These are phyloP conservation scores for Rubia balearica DNA, from an alignment of 305 asterid species.

Conservation along the genomic window DNA sequence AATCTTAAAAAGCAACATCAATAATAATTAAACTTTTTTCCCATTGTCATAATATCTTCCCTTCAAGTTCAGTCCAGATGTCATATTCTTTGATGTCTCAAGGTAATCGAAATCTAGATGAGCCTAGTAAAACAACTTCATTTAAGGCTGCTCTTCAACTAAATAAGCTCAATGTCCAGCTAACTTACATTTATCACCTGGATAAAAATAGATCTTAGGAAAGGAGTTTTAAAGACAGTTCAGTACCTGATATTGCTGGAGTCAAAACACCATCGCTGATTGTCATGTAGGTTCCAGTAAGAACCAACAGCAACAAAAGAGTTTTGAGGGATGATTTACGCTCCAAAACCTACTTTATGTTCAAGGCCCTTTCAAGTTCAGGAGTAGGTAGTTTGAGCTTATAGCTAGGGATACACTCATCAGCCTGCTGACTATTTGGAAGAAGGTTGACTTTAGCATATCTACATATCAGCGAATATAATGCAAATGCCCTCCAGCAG, in stretches of 20 bases:
- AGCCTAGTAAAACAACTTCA: neutral
- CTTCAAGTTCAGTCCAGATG: neutral
- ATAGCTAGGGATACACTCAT: slow-evolving; percentile 81
- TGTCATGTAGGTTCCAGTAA: slow-evolving; percentile 91
- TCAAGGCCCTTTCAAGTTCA: slow-evolving; percentile 85
- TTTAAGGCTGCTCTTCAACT: neutral
- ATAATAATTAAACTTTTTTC: neutral
- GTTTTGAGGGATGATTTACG: slow-evolving; percentile 50
- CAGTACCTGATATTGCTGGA: slow-evolving; percentile 90
- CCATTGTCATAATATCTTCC: neutral
- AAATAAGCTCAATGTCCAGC: neutral
- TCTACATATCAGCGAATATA: slow-evolving; percentile 85
- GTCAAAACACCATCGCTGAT: slow-evolving; percentile 96
- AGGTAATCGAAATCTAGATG: neutral
- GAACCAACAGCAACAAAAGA: slow-evolving; percentile 69
- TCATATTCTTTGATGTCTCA: neutral
- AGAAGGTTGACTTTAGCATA: slow-evolving; percentile 89
- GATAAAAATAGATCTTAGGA: neutral
- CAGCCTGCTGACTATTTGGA: slow-evolving; percentile 84
- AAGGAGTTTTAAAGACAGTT: neutral
- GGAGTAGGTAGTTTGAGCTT: slow-evolving; percentile 93
- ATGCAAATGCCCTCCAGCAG: slow-evolving; percentile 94
- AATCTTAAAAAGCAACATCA: neutral
- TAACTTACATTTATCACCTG: neutral
- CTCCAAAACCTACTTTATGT: slow-evolving; percentile 70